phyloP scores from a whole-genome alignment of 768 basidiomycete species.

The Serendipita vermifera region DNA sequence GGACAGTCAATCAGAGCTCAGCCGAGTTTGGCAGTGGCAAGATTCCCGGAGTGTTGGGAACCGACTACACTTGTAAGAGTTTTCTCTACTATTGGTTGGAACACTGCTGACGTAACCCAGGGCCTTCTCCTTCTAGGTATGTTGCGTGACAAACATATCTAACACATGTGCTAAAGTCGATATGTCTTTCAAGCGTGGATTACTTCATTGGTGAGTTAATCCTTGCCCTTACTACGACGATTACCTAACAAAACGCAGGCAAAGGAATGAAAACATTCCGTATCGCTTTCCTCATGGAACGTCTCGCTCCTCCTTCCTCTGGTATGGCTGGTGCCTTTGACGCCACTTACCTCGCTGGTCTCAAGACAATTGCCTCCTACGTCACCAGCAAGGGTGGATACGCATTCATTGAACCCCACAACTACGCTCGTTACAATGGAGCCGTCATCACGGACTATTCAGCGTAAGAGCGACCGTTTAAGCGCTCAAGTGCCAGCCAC shows the following conservation, averaged over 20 bases:
- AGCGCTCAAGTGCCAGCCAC: neutral
- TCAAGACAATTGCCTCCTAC: slow-evolving; percentile 42
- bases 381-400: slow-evolving; percentile 49
- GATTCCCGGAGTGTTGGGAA: slow-evolving; percentile 35
- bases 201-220: slow-evolving; percentile 22
- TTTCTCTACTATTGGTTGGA: no score
- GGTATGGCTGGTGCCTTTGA: slow-evolving; percentile 45
- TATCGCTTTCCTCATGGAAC: slow-evolving; percentile 46
- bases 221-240: slow-evolving; percentile 16
- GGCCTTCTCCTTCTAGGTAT: no score
- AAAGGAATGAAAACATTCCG: slow-evolving; percentile 52
- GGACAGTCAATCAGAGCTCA: slow-evolving; percentile 35
- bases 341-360: slow-evolving; percentile 37
- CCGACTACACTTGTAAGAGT: no score
- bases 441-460: slow-evolving; percentile 36
- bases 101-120: no score
- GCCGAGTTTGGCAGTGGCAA: slow-evolving; percentile 44
- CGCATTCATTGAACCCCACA: slow-evolving; percentile 43
- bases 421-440: slow-evolving; percentile 48
- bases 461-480: slow-evolving; percentile 27
- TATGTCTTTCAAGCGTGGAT: slow-evolving; percentile 31
- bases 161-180: no score
- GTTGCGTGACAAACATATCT: no score
- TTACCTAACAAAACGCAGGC: slow-evolving; percentile 18
- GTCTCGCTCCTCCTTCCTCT: slow-evolving; percentile 37